Conservation (phyloP, 139 green algal species). For the Chlorella ohadii region DNA sequence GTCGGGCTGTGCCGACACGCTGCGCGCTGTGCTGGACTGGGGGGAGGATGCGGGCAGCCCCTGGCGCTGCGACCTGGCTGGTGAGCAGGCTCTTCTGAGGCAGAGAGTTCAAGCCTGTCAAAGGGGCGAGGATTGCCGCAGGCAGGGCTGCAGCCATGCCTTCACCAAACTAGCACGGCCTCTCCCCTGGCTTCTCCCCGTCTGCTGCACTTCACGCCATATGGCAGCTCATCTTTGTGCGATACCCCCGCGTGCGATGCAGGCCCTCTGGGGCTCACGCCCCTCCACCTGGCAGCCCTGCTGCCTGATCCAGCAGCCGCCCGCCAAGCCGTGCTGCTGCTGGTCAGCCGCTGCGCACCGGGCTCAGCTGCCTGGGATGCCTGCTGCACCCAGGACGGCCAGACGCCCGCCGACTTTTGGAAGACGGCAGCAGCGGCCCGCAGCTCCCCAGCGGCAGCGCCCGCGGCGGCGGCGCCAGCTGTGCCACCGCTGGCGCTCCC, state of each 20-base stretch:
- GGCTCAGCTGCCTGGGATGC: slow-evolving; percentile 14
- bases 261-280: slow-evolving; percentile 37
- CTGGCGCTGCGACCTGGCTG: slow-evolving; percentile 37
- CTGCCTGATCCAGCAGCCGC: slow-evolving; percentile 6
- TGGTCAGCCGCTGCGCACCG: slow-evolving; percentile 32
- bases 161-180: too few species aligned
- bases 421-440: not conserved
- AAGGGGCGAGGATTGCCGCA: too few species aligned
- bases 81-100: too few species aligned
- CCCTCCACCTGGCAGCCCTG: slow-evolving; percentile 50
- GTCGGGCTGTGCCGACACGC: slow-evolving; percentile 13
- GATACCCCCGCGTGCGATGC: too few species aligned
- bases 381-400: slow-evolving; percentile 14
- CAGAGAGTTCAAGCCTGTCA: too few species aligned
- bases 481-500: not conserved
- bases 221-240: too few species aligned
- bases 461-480: not conserved
- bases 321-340: slow-evolving; percentile 1
- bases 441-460: not conserved
- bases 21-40: slow-evolving; percentile 41
- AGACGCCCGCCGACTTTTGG: slow-evolving; percentile 7
- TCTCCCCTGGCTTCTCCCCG: too few species aligned
- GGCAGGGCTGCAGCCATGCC: too few species aligned
- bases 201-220: too few species aligned
- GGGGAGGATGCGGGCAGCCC: slow-evolving; percentile 9